Percentiles rank a stretch among this genome's conserved stretches.
Conservation (phyloP, 768 basidiomycete species). For the Podaxis rugospora region DNA sequence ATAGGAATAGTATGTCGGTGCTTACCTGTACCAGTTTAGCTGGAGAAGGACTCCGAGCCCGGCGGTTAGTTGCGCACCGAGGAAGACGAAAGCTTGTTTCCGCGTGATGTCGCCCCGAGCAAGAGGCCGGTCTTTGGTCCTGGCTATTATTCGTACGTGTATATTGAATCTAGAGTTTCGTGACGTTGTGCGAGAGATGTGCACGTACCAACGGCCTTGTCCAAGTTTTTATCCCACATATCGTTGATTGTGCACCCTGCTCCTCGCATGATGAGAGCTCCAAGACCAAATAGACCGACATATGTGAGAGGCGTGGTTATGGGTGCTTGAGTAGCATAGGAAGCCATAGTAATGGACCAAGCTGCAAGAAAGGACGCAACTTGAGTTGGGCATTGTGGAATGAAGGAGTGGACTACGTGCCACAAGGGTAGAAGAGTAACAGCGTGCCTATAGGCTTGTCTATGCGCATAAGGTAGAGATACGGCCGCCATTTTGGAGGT, state of each 20-base stretch:
- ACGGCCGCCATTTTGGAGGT: conserved; percentile 62
- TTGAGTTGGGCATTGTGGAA: not conserved
- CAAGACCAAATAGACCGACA: conserved; percentile 78
- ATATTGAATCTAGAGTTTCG: not conserved
- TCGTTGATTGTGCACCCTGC: conserved; percentile 99
- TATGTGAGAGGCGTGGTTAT: conserved; percentile 69
- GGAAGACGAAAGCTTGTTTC: conserved; percentile 73
- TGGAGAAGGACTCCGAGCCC: conserved; percentile 87
- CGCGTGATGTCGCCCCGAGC: conserved; percentile 78
- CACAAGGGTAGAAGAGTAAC: conserved; percentile 90
- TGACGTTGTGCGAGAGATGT: not conserved
- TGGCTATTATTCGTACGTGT: conserved; percentile 39
- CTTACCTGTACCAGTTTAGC: conserved; percentile 92
- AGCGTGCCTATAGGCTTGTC: conserved; percentile 97
- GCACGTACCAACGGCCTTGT: conserved; percentile 80
- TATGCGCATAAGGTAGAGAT: conserved; percentile 79
- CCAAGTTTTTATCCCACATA: conserved; percentile 94
- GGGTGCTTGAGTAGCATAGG: conserved; percentile 71
- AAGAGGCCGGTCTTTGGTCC: conserved; percentile 86
- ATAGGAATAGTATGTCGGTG: not conserved
- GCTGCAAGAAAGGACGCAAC: conserved; percentile 43
- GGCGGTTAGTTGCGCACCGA: conserved; percentile 74
- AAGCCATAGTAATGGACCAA: conserved; percentile 98
- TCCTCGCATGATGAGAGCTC: conserved; percentile 93
- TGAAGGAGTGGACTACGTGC: conserved; percentile 41